phyloP scores from a whole-genome alignment of 2,329 filamentous ascomycete species.

The Ramularia endophylla region DNA sequence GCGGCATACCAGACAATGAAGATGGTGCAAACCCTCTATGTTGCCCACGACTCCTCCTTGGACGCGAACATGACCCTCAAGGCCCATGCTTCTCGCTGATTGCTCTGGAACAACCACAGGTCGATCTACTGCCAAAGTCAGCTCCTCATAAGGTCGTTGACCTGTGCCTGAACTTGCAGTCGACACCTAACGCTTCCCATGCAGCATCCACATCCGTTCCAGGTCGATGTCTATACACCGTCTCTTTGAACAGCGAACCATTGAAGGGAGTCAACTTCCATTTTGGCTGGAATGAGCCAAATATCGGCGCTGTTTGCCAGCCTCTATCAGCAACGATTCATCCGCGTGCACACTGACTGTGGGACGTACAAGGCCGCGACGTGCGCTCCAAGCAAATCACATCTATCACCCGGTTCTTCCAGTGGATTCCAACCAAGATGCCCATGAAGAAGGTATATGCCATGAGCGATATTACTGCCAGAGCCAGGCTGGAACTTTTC shows the following conservation, averaged over 20 bases:
- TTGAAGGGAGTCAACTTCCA: conserved; percentile 40
- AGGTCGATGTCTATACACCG: conserved; percentile 45
- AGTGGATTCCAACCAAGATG: too few relatives aligned
- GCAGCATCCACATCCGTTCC: conserved; percentile 45
- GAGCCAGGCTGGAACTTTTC: too few relatives aligned
- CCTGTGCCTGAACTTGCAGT: conserved; percentile 41
- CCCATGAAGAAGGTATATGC: too few relatives aligned
- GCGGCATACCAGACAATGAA: conserved; percentile 42
- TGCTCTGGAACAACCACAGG: conserved; percentile 45
- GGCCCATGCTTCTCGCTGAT: conserved; percentile 45
- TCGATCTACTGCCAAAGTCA: conserved; percentile 17
- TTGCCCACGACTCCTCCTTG: conserved; percentile 53
- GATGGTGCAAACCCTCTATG: conserved; percentile 51
- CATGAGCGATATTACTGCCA: too few relatives aligned
- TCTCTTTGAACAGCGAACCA: conserved; percentile 51
- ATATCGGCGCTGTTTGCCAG: too few relatives aligned
- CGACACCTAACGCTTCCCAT: conserved; percentile 48
- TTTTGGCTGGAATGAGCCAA: neutral
- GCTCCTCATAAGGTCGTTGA: too few relatives aligned
- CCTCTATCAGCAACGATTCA: too few relatives aligned
- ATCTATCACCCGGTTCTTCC: too few relatives aligned
- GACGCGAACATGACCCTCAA: conserved; percentile 53
- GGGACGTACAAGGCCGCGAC: too few relatives aligned
- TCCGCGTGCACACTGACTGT: too few relatives aligned
- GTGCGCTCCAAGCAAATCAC: too few relatives aligned